A percentile compares a stretch with the other conserved stretches of the same genome.
These are phyloP conservation scores for Saccharomycopsis sp. DNA, from an alignment of 805 yeast genomes.

Conservation along the genomic window DNA sequence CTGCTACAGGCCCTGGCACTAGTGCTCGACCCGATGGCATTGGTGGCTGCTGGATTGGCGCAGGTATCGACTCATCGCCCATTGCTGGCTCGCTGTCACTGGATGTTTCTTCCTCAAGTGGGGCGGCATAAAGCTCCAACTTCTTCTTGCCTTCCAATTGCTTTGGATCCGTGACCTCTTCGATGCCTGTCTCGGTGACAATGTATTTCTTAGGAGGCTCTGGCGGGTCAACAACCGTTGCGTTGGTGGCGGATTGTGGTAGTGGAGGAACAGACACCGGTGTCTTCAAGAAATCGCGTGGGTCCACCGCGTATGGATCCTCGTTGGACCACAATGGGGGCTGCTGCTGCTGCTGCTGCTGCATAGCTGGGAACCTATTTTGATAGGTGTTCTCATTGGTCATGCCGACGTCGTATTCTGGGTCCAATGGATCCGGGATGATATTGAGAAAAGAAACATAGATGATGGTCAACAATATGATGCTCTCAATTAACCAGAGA, in stretches of 20 bases:
- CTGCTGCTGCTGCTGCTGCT: background rate
- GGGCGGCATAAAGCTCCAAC: slow-evolving; percentile 15
- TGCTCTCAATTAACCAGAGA: slow-evolving; percentile 20
- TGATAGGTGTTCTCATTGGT: too few relatives aligned
- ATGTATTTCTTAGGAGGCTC: slow-evolving; percentile 9
- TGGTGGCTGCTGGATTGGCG: background rate
- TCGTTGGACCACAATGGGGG: too few relatives aligned
- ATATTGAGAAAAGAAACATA: slow-evolving; percentile 17
- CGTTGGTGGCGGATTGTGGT: slow-evolving; percentile 5
- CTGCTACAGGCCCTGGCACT: too few relatives aligned
- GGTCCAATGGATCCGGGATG: slow-evolving; percentile 14
- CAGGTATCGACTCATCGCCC: too few relatives aligned
- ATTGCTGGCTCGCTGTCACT: too few relatives aligned
- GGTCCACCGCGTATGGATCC: background rate
- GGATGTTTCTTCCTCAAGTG: background rate
- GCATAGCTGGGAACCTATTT: too few relatives aligned
- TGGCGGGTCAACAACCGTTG: background rate
- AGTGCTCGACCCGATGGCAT: too few relatives aligned
- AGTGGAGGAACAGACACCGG: slow-evolving; percentile 1
- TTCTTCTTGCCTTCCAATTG: slow-evolving; percentile 10
- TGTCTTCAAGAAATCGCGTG: slow-evolving; percentile 5
- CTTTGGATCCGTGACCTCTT: slow-evolving; percentile 9
- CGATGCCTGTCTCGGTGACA: slow-evolving; percentile 18
- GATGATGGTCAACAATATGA: slow-evolving; percentile 17
- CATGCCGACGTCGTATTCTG: too few relatives aligned